Evolutionary conservation across 768 basidiomycete genomes (phyloP), one percentile per base, ranked within the genome.

Genomic region (Pisolithus albus): DNA sequence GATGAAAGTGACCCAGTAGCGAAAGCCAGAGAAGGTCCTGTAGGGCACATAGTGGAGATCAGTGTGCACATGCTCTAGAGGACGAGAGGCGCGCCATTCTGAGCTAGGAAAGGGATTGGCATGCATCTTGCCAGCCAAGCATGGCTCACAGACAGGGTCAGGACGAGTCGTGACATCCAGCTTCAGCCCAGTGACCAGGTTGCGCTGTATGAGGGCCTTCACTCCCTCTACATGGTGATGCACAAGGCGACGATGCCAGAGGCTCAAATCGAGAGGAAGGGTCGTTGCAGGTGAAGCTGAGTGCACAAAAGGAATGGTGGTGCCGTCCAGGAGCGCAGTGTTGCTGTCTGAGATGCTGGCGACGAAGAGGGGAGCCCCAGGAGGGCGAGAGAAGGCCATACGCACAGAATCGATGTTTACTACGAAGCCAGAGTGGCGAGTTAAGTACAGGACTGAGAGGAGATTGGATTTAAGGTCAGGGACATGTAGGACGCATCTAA

Each of bases 181-280:
- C 16, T 28, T 43, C 7, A 58, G 38, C 19, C 59, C 57, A 48
- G 52, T 53, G 28, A 62, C 61, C 37, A 60, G n/a, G 13, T 56
- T 21, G 6, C 47, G 23, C 13, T 50, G 38, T 30, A 53, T 7
- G 3, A 62, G 49, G 11, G 43, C 2, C 38, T 51, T 43, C 10
- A 59, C 40, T 3, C 23, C 55, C 7, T 47, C 52, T 2, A 58
- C 0, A 26, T 61, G 51, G 28, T 49, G 42, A 37, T 64, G 61
- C 6, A 59, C 60, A 21, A 64, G 49, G 34, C 56, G 53, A 18
- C 62, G 36, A 54, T 65, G 59, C 60, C 57, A 64, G 15, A 67
- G 56, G 0, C 53, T 41, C 5, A 57, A 19, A 6, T 61, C 45
- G 0, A 59, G 53, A 13, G 53, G 51, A 0, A 53, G 3, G 16